Conservation (phyloP, 306 rosid genomes). For the Begonia loranthoides region DNA sequence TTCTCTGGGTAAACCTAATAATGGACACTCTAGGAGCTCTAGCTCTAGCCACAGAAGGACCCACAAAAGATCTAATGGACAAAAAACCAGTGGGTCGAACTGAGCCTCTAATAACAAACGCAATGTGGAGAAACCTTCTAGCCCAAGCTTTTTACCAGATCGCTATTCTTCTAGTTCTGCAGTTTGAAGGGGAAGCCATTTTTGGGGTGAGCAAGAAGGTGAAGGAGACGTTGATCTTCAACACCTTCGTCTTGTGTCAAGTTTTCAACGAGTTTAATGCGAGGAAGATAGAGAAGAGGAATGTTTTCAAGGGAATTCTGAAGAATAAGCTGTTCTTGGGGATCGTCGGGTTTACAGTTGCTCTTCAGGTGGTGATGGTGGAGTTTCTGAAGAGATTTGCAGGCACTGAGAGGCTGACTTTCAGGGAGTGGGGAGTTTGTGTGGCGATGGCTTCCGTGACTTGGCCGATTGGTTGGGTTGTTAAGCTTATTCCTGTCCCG, state of each 20-base stretch:
- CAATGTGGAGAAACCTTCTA: slow-evolving; percentile 21
- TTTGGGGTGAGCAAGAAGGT: slow-evolving; percentile 9
- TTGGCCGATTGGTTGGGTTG: slow-evolving; percentile 17
- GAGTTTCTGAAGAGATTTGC: slow-evolving; percentile 18
- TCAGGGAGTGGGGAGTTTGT: slow-evolving; percentile 18
- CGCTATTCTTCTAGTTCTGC: slow-evolving; percentile 9
- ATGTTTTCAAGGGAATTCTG: slow-evolving; percentile 14
- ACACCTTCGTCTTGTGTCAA: slow-evolving; percentile 18
- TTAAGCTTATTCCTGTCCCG: slow-evolving; percentile 14
- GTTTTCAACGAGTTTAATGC: slow-evolving; percentile 20
- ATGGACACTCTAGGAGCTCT: slow-evolving; percentile 20
- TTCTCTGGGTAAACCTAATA: slow-evolving; percentile 21
- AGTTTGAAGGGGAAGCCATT: slow-evolving; percentile 13
- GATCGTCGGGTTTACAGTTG: slow-evolving; percentile 11
- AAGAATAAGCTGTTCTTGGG: slow-evolving; percentile 15
- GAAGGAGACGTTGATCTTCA: slow-evolving; percentile 19
- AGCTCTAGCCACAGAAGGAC: slow-evolving; percentile 22
- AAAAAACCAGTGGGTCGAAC: slow-evolving; percentile 7
- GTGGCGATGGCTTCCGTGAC: slow-evolving; percentile 10
- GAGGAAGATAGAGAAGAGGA: slow-evolving; percentile 17
- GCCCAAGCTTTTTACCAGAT: slow-evolving; percentile 16
- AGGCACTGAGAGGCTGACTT: slow-evolving; percentile 14
- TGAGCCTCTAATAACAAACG: slow-evolving; percentile 17
- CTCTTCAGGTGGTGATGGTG: slow-evolving; percentile 22
- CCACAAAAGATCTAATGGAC: slow-evolving; percentile 14